phyloP scores from a whole-genome alignment of 192 early-diverging fungal genomes.

The Phlyctochytrium arcticum region DNA sequence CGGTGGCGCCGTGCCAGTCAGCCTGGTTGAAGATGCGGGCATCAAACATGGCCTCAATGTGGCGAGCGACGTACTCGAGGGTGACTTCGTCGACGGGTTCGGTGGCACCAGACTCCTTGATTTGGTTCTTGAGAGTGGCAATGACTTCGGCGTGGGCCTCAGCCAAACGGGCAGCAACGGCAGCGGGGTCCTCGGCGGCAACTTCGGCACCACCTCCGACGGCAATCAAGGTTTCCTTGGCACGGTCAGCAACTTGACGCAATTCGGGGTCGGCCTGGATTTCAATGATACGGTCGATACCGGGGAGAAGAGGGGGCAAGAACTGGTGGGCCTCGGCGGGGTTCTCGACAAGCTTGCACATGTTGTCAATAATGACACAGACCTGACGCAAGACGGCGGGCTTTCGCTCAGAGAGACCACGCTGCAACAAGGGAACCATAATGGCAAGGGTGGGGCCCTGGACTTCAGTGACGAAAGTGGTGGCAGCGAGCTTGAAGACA shows the following conservation, averaged over 20 bases:
- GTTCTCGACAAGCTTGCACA: constrained; percentile 85
- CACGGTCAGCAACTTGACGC: constrained; percentile 65
- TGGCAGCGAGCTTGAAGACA: constrained; percentile 73
- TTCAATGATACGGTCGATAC: constrained; percentile 72
- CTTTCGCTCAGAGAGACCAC: constrained; percentile 65
- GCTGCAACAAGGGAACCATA: constrained; percentile 71
- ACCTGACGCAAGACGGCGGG: constrained; percentile 69
- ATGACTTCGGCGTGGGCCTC: constrained; percentile 30
- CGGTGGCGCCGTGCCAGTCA: constrained; percentile 61
- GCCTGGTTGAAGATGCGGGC: constrained; percentile 61
- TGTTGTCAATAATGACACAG: constrained; percentile 84
- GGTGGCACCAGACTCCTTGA: constrained; percentile 48
- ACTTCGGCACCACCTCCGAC: constrained; percentile 58
- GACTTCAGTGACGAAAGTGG: constrained; percentile 71
- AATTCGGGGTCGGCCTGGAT: constrained; percentile 74
- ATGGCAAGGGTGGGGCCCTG: constrained; percentile 73
- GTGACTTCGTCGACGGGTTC: constrained; percentile 35
- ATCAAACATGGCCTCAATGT: constrained; percentile 58
- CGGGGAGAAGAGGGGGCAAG: constrained; percentile 72
- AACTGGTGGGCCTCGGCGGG: constrained; percentile 75
- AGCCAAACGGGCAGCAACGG: constrained; percentile 34
- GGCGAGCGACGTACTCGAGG: constrained; percentile 54
- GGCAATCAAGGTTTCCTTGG: constrained; percentile 62
- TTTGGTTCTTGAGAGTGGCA: constrained; percentile 38
- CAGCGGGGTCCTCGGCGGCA: constrained; percentile 48